These are phyloP conservation scores for Pugionium dolabratum DNA, from an alignment of 345 rosid species.

Conservation along the genomic window DNA sequence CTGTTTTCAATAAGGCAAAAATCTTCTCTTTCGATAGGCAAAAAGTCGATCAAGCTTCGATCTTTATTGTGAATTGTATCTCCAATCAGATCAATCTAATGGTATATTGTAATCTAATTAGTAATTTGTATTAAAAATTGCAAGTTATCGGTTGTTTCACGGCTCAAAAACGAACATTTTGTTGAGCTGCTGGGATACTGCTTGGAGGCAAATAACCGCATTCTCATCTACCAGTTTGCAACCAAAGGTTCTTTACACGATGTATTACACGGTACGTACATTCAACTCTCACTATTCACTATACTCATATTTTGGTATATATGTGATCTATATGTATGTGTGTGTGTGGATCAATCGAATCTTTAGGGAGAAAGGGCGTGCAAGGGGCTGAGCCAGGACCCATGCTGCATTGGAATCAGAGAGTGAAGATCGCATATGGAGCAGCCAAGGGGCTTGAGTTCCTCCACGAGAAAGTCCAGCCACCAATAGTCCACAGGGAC, in stretches of 20 bases:
- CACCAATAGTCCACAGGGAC: constrained; percentile 88
- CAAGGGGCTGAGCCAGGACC: constrained; percentile 99
- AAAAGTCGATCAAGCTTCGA: too few relatives aligned
- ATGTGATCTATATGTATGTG: background rate
- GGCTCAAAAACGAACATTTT: constrained; percentile 84
- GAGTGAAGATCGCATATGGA: constrained; percentile 86
- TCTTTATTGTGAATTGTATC: too few relatives aligned
- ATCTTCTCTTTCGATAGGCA: too few relatives aligned
- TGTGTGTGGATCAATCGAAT: background rate
- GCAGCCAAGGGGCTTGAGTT: constrained; percentile 94
- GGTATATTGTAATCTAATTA: background rate
- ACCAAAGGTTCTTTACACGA: constrained; percentile 90
- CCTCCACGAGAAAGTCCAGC: constrained; percentile 93
- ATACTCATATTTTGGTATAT: background rate
- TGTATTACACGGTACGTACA: constrained; percentile 70
- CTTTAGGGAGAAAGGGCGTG: constrained; percentile 86
- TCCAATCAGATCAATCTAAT: too few relatives aligned
- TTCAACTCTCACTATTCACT: background rate
- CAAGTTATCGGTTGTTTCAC: constrained; percentile 84
- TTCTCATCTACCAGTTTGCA: constrained; percentile 76
- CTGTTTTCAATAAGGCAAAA: too few relatives aligned
- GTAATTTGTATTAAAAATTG: constrained; percentile 13
- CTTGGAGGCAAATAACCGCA: constrained; percentile 68
- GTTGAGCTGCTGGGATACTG: constrained; percentile 86
- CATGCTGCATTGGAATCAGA: constrained; percentile 77